Conservation (phyloP, 192 early-diverging fungal genomes). For the Gaertneriomyces semiglobifer region DNA sequence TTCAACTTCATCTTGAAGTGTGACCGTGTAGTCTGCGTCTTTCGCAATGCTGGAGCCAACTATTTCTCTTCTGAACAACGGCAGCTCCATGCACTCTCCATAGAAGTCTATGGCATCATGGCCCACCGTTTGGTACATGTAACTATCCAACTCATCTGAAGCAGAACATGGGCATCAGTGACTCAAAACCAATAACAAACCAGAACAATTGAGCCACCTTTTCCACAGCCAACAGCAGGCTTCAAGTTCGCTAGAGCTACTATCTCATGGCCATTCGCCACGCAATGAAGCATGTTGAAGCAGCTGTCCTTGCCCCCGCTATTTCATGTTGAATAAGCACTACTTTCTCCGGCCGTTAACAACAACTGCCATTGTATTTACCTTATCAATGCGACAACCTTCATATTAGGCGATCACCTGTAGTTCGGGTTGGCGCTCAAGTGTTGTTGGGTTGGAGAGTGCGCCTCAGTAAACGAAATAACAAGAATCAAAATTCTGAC, state of each 20-base stretch:
- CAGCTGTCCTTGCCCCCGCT: slow-evolving; percentile 93
- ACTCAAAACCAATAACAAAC: too few species aligned
- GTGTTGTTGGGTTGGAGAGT: too few species aligned
- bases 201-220: slow-evolving; percentile 43
- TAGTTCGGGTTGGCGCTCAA: too few species aligned
- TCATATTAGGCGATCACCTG: slow-evolving; percentile 15
- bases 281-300: slow-evolving; percentile 94
- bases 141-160: slow-evolving; percentile 87
- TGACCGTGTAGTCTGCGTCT: slow-evolving; percentile 63
- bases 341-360: background rate
- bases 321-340: background rate
- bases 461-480: too few species aligned
- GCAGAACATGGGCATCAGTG: background rate
- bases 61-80: slow-evolving; percentile 76
- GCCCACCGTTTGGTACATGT: slow-evolving; percentile 97
- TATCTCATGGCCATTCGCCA: slow-evolving; percentile 87
- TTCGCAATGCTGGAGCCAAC: slow-evolving; percentile 63
- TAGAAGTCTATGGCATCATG: slow-evolving; percentile 83
- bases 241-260: slow-evolving; percentile 90
- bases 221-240: slow-evolving; percentile 58
- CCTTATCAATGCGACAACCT: slow-evolving; percentile 40
- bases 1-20: slow-evolving; percentile 86
- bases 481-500: too few species aligned
- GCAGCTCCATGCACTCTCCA: slow-evolving; percentile 77
- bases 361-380: background rate